Percentiles rank a stretch among this genome's conserved stretches.
Conservation (phyloP, 345 rosid species). For the Cardiospermum halicacabum region DNA sequence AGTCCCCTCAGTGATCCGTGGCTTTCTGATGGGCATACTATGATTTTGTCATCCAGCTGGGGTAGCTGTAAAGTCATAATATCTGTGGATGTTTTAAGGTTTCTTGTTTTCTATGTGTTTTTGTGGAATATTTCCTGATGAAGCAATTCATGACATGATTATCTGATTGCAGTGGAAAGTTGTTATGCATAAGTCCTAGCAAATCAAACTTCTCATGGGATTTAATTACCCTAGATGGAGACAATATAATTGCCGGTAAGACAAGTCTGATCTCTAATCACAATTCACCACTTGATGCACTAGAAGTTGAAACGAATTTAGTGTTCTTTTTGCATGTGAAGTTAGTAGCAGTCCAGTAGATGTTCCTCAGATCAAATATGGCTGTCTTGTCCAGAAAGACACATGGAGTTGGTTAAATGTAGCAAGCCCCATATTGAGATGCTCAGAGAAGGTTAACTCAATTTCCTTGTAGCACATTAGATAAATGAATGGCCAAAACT, state of each 20-base stretch:
- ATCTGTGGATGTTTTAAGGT: constrained; percentile 68
- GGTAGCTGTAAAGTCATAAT: constrained; percentile 63
- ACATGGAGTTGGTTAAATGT: constrained; percentile 68
- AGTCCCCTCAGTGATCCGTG: constrained; percentile 55
- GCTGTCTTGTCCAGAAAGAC: constrained; percentile 38
- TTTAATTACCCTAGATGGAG: constrained; percentile 63
- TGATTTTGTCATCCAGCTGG: constrained; percentile 76
- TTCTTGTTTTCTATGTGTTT: constrained; percentile 2
- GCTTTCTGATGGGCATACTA: constrained; percentile 85
- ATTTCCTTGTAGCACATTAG: background rate
- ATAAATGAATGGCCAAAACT: background rate
- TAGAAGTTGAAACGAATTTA: constrained; percentile 4
- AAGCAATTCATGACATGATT: constrained; percentile 14
- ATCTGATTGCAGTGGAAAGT: constrained; percentile 52
- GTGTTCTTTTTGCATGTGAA: constrained; percentile 19
- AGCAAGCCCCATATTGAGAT: constrained; percentile 55
- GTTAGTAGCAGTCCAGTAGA: constrained; percentile 82
- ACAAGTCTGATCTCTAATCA: constrained; percentile 11
- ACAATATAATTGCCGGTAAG: constrained; percentile 75
- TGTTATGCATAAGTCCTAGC: constrained; percentile 58
- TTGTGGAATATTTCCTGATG: background rate
- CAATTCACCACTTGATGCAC: background rate
- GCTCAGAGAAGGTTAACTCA: constrained; percentile 53
- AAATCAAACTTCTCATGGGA: constrained; percentile 68
- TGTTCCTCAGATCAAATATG: constrained; percentile 73